Conservation (phyloP, 108 stramenopile species). For the Skeletonema costatum region DNA sequence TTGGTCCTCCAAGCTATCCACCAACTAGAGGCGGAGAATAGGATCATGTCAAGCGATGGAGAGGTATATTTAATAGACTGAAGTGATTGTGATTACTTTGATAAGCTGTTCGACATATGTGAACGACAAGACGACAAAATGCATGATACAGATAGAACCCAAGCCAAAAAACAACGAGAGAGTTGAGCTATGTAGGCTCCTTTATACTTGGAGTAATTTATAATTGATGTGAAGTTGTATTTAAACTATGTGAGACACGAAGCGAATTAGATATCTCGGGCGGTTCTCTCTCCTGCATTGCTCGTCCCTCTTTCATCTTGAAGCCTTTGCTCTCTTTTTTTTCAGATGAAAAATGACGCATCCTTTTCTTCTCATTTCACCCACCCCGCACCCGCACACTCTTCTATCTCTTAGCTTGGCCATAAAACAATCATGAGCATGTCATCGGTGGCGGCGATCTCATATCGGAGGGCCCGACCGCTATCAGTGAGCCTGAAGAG, state of each 20-base stretch:
- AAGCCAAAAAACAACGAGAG: background rate
- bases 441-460: background rate
- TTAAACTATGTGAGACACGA: no score
- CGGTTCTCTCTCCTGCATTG: no score
- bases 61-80: slow-evolving; percentile 33
- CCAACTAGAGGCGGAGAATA: slow-evolving; percentile 56
- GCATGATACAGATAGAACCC: background rate
- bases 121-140: background rate
- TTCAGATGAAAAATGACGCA: no score
- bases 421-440: background rate
- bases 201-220: slow-evolving; percentile 5
- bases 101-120: background rate
- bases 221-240: background rate
- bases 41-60: slow-evolving; percentile 56
- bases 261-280: no score
- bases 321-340: no score
- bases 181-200: slow-evolving; percentile 3
- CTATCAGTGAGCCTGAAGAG: background rate
- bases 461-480: background rate
- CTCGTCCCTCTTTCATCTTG: no score
- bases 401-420: no score
- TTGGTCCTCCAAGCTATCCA: slow-evolving; percentile 45
- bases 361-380: no score
- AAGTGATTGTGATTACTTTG: background rate
- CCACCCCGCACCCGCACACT: no score